Percentiles rank a stretch among this genome's conserved stretches.
Evolutionary conservation across 1,139 yeast species (phyloP).

Genomic region (Pichia sp.): DNA sequence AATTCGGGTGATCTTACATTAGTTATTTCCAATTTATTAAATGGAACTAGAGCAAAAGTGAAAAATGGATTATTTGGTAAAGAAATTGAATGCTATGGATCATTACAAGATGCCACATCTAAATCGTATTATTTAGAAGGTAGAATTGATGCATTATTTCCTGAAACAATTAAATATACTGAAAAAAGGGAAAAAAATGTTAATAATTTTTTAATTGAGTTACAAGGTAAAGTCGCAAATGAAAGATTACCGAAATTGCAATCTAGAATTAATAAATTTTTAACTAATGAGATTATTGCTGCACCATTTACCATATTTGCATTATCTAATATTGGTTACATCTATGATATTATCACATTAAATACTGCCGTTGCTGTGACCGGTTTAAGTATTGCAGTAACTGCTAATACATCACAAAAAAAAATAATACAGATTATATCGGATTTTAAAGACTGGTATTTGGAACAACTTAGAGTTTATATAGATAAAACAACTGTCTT

Average conservation of each 20-base stretch:
- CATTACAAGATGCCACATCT: constrained; percentile 23
- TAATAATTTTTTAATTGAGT: constrained; percentile 19
- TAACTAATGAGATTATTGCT: constrained; percentile 23
- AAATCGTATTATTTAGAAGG: constrained; percentile 29
- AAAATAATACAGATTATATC: constrained; percentile 17
- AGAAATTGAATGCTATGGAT: constrained; percentile 26
- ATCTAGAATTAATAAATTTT: constrained; percentile 21
- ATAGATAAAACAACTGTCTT: constrained; percentile 23
- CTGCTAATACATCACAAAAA: constrained; percentile 27
- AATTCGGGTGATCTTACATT: constrained; percentile 30
- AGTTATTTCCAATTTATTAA: constrained; percentile 24
- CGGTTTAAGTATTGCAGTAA: constrained; percentile 25
- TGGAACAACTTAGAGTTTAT: constrained; percentile 24
- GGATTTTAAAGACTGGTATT: constrained; percentile 26
- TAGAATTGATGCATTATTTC: constrained; percentile 25
- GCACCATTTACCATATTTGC: constrained; percentile 27
- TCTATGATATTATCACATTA: constrained; percentile 26
- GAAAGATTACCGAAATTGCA: constrained; percentile 28
- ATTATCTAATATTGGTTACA: constrained; percentile 25
- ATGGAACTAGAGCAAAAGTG: constrained; percentile 21
- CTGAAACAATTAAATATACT: not conserved
- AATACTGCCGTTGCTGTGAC: constrained; percentile 28
- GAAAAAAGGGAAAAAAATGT: not conserved
- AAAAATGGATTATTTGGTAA: constrained; percentile 22
- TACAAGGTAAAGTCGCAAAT: constrained; percentile 20